These are phyloP conservation scores for Fusarium fracticaudum DNA, from an alignment of 2,329 filamentous ascomycete genomes.

Conservation along the genomic window DNA sequence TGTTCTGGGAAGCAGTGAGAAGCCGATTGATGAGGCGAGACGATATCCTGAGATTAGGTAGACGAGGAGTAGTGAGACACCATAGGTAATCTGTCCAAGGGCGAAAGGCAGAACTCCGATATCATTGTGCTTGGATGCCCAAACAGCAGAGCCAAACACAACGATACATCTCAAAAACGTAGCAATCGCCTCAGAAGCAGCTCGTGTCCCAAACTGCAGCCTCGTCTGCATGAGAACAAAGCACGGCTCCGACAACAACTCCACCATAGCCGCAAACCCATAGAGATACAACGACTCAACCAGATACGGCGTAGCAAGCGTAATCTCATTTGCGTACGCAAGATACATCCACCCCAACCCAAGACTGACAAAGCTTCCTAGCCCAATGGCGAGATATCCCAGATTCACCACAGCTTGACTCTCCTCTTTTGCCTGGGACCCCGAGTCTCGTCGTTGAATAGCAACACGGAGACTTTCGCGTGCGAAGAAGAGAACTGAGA, in stretches of 20 bases:
- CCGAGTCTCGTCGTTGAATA: constrained; percentile 75
- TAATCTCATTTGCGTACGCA: constrained; percentile 56
- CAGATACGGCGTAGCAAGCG: constrained; percentile 72
- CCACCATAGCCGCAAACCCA: constrained; percentile 68
- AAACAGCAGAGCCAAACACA: constrained; percentile 77
- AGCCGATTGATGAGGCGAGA: constrained; percentile 66
- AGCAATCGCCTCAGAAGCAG: constrained; percentile 82
- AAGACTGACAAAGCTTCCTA: constrained; percentile 73
- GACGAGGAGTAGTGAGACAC: constrained; percentile 71
- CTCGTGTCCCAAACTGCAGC: constrained; percentile 81
- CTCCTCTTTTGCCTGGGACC: constrained; percentile 41
- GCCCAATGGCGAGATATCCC: constrained; percentile 78
- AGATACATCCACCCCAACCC: constrained; percentile 76
- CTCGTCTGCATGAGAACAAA: constrained; percentile 89
- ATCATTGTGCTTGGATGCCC: constrained; percentile 63
- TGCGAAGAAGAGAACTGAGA: constrained; percentile 93
- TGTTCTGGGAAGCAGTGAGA: constrained; percentile 71
- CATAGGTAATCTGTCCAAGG: constrained; percentile 83
- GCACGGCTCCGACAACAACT: constrained; percentile 86
- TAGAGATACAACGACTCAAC: constrained; percentile 62
- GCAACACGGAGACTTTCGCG: constrained; percentile 92
- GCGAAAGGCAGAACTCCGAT: constrained; percentile 89
- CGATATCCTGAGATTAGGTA: constrained; percentile 72
- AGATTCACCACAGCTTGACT: constrained; percentile 87
- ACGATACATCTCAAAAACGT: constrained; percentile 80